These are phyloP conservation scores for Primulina tabacum DNA, from an alignment of 257 asterid genomes.

Conservation along the genomic window DNA sequence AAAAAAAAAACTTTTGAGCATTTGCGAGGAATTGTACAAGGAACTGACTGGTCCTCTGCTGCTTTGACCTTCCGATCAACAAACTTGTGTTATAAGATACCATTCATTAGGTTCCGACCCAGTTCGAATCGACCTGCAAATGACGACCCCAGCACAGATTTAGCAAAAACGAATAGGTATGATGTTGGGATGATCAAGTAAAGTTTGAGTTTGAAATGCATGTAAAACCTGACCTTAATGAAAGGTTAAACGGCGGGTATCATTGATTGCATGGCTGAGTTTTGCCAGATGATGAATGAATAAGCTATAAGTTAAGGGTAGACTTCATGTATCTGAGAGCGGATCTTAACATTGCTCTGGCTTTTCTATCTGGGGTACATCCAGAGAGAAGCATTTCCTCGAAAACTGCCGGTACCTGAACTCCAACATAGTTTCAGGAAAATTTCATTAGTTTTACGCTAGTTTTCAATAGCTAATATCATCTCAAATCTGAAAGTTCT, in stretches of 20 bases:
- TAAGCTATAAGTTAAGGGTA: conserved; percentile 41
- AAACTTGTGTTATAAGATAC: background rate
- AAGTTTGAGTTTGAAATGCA: background rate
- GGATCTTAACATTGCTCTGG: conserved; percentile 91
- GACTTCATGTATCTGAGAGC: conserved; percentile 86
- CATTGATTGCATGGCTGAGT: conserved; percentile 7
- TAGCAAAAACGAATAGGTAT: no score
- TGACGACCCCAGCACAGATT: background rate
- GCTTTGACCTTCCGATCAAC: background rate
- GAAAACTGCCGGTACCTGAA: conserved; percentile 89
- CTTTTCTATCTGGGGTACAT: conserved; percentile 86
- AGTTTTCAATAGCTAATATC: background rate
- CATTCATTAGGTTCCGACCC: background rate
- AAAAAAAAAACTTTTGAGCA: background rate
- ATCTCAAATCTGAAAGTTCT: background rate
- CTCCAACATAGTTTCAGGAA: conserved; percentile 1
- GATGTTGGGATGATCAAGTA: no score
- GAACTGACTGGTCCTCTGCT: background rate
- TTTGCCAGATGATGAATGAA: conserved; percentile 12
- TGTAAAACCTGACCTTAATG: conserved; percentile 26
- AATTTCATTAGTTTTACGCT: no score
- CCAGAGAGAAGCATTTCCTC: conserved; percentile 92
- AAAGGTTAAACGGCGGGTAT: conserved; percentile 1
- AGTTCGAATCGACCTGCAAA: background rate
- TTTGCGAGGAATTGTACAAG: background rate